phyloP scores from a whole-genome alignment of 163 green algal genomes.

The Scenedesmus sp. region DNA sequence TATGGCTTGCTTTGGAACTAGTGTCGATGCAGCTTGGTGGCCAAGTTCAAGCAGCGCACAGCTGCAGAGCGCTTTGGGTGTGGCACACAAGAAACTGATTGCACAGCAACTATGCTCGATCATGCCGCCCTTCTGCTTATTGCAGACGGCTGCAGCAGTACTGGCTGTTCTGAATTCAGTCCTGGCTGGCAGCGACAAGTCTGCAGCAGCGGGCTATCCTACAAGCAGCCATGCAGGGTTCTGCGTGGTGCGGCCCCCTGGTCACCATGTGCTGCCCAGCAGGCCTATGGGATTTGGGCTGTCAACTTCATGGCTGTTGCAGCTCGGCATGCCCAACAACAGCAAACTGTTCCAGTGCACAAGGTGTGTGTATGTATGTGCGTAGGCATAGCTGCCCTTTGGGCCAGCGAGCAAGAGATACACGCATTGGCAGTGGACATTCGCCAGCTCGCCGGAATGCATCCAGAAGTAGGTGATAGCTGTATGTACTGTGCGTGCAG shows the following conservation, averaged over 20 bases:
- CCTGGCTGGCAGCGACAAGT: not conserved
- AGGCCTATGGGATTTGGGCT: slow-evolving; percentile 87
- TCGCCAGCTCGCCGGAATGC: too few species aligned
- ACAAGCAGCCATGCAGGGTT: slow-evolving; percentile 24
- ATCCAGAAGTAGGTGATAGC: too few species aligned
- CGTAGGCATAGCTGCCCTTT: not conserved
- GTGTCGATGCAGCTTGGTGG: too few species aligned
- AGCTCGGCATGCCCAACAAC: slow-evolving; percentile 62
- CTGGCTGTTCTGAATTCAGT: slow-evolving; percentile 27
- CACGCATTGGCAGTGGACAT: too few species aligned
- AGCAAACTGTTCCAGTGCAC: slow-evolving; percentile 64
- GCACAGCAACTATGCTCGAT: not conserved
- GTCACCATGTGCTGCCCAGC: slow-evolving; percentile 85
- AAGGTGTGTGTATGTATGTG: slow-evolving; percentile 27
- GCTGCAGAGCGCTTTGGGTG: not conserved
- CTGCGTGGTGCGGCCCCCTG: slow-evolving; percentile 77
- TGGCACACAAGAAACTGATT: not conserved
- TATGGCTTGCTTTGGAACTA: not conserved
- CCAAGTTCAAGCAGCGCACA: not conserved
- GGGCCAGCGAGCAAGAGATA: too few species aligned
- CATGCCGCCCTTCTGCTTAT: not conserved
- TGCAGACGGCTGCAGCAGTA: slow-evolving; percentile 30
- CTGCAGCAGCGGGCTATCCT: slow-evolving; percentile 28
- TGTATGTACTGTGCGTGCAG: too few species aligned
- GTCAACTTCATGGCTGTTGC: slow-evolving; percentile 82